Evolutionary conservation across 2,329 filamentous ascomycete species (phyloP).

Genomic region (Exophiala oligosperma): DNA sequence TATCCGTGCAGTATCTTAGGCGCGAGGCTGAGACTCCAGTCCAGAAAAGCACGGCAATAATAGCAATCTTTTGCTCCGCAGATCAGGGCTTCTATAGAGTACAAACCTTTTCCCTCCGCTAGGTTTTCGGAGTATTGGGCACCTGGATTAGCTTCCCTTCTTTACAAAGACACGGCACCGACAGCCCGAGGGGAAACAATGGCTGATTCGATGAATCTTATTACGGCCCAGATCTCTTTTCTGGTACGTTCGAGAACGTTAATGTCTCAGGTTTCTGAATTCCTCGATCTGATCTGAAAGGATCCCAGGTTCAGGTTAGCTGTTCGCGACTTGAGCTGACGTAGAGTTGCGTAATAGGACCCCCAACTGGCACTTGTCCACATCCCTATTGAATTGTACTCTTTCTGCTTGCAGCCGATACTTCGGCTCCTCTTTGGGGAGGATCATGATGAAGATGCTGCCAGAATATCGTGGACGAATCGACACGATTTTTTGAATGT

Average conservation of each 20-base stretch:
- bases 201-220: conserved; percentile 30
- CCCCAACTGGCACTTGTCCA: conserved; percentile 86
- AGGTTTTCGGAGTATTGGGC: too few species aligned
- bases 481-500: conserved; percentile 87
- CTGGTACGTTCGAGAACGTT: conserved; percentile 20
- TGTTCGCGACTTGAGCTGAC: too few species aligned
- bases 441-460: conserved; percentile 42
- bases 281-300: too few species aligned
- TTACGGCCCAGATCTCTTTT: conserved; percentile 31
- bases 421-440: conserved; percentile 77
- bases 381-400: conserved; percentile 77
- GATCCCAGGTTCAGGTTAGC: too few species aligned
- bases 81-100: too few species aligned
- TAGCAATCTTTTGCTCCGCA: too few species aligned
- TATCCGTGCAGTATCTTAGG: background rate
- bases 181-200: conserved; percentile 2
- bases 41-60: background rate
- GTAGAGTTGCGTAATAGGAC: conserved; percentile 57
- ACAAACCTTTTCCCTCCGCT: too few species aligned
- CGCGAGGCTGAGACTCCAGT: background rate
- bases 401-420: conserved; percentile 79
- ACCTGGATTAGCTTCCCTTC: too few species aligned
- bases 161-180: too few species aligned
- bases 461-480: conserved; percentile 42
- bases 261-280: background rate